Percentiles rank a stretch among this genome's conserved stretches.
phyloP scores from a whole-genome alignment of 257 asterid genomes.

The Verbena officinalis region DNA sequence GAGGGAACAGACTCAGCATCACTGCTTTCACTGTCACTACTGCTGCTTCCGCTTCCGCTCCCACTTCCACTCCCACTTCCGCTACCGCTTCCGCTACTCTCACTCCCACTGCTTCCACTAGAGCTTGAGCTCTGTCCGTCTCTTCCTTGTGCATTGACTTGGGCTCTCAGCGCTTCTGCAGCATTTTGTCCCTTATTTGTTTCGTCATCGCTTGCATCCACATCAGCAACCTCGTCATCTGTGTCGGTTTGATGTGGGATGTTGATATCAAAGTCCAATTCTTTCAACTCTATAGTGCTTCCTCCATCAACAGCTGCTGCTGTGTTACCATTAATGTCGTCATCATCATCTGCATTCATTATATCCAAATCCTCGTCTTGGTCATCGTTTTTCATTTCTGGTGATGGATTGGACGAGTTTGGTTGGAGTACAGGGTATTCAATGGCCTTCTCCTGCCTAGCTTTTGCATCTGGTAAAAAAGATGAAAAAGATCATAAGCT shows the following conservation, averaged over 20 bases:
- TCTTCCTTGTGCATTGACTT: constrained; percentile 59
- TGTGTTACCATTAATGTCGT: constrained; percentile 36
- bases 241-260: constrained; percentile 66
- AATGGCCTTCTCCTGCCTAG: constrained; percentile 56
- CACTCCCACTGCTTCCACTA: constrained; percentile 71
- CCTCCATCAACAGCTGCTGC: constrained; percentile 26
- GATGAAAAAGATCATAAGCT: background rate
- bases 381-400: constrained; percentile 60
- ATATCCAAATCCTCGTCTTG: constrained; percentile 76
- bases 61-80: constrained; percentile 61
- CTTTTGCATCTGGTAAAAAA: constrained; percentile 58
- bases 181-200: constrained; percentile 77
- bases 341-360: constrained; percentile 67
- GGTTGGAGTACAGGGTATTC: constrained; percentile 48
- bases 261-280: constrained; percentile 77
- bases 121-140: constrained; percentile 62
- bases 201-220: constrained; percentile 81
- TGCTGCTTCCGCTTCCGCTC: constrained; percentile 58
- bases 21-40: constrained; percentile 77
- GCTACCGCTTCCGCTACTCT: constrained; percentile 66
- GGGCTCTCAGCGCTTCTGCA: constrained; percentile 90
- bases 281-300: constrained; percentile 53
- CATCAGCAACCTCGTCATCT: constrained; percentile 93
- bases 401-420: constrained; percentile 59
- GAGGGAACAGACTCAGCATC: constrained; percentile 71